phyloP scores from a whole-genome alignment of 192 early-diverging fungal species.

The Coemansia furcata region DNA sequence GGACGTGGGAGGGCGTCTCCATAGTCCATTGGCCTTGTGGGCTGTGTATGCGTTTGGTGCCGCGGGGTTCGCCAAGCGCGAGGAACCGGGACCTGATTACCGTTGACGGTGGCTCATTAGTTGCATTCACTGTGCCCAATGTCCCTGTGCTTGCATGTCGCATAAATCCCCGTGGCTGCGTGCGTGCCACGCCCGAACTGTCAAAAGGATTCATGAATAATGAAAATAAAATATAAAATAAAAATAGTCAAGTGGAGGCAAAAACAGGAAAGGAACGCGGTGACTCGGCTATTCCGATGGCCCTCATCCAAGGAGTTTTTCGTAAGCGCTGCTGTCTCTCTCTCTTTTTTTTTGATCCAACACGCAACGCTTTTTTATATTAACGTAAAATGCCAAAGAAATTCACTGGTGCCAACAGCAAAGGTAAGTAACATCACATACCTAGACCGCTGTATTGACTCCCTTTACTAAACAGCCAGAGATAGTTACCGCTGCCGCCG shows the following conservation, averaged over 20 bases:
- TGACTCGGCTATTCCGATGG: neutral
- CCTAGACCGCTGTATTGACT: too few species aligned
- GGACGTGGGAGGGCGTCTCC: conserved; percentile 12
- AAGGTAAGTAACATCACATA: conserved; percentile 29
- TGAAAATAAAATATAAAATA: neutral
- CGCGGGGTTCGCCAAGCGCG: conserved; percentile 21
- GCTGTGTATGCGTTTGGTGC: conserved; percentile 36
- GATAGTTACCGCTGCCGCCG: conserved; percentile 67
- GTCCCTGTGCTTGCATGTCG: neutral
- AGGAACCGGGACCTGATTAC: conserved; percentile 43
- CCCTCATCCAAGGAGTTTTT: neutral
- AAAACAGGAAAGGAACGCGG: neutral
- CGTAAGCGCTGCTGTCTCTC: neutral
- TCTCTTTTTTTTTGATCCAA: neutral
- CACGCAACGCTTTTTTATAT: neutral
- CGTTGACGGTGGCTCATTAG: conserved; percentile 31
- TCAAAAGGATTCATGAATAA: neutral
- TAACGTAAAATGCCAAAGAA: conserved; percentile 54
- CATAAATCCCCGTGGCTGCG: conserved; percentile 1
- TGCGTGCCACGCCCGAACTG: neutral
- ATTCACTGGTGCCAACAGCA: conserved; percentile 56
- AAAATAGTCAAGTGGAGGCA: neutral
- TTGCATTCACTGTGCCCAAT: neutral
- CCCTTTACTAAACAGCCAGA: neutral
- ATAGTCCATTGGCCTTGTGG: conserved; percentile 14